phyloP scores from a whole-genome alignment of 2,329 filamentous ascomycete genomes.

The Microcyclosporella mali region DNA sequence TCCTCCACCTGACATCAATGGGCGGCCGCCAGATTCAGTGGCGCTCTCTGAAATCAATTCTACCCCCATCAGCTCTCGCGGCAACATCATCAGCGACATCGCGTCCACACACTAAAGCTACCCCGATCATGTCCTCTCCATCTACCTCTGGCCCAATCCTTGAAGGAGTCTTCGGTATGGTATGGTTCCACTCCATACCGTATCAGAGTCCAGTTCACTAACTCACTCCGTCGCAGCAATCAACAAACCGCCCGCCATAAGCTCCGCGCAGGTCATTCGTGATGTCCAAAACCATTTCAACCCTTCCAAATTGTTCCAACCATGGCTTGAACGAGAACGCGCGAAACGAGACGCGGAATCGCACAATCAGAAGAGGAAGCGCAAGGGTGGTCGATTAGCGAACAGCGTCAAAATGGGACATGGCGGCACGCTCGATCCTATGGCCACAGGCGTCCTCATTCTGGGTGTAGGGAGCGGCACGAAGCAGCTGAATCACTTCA shows the following conservation, averaged over 20 bases:
- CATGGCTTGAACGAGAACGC: slow-evolving; percentile 63
- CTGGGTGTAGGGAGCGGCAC: slow-evolving; percentile 82
- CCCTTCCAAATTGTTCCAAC: slow-evolving; percentile 69
- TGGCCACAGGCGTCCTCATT: slow-evolving; percentile 89
- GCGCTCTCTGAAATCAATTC: too few species aligned
- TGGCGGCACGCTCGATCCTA: slow-evolving; percentile 88
- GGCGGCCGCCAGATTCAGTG: too few species aligned
- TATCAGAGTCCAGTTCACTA: slow-evolving; percentile 5
- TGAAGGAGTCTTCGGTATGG: slow-evolving; percentile 58
- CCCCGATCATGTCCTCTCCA: slow-evolving; percentile 11
- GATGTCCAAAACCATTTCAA: slow-evolving; percentile 81
- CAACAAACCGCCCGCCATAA: slow-evolving; percentile 82
- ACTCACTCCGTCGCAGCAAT: slow-evolving; percentile 56
- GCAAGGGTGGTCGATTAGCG: slow-evolving; percentile 46
- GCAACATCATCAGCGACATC: too few species aligned
- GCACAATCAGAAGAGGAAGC: slow-evolving; percentile 53
- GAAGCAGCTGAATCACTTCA: slow-evolving; percentile 70
- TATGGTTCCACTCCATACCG: slow-evolving; percentile 14
- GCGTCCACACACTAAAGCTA: slow-evolving; percentile 1
- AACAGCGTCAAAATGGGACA: slow-evolving; percentile 85
- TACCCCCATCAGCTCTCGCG: too few species aligned
- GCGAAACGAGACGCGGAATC: slow-evolving; percentile 51
- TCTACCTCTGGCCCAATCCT: slow-evolving; percentile 26
- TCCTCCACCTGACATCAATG: too few species aligned
- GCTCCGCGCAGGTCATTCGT: slow-evolving; percentile 85